Evolutionary conservation across 495 filamentous ascomycete genomes (phyloP).

Genomic region (Acidiella bohemica): DNA sequence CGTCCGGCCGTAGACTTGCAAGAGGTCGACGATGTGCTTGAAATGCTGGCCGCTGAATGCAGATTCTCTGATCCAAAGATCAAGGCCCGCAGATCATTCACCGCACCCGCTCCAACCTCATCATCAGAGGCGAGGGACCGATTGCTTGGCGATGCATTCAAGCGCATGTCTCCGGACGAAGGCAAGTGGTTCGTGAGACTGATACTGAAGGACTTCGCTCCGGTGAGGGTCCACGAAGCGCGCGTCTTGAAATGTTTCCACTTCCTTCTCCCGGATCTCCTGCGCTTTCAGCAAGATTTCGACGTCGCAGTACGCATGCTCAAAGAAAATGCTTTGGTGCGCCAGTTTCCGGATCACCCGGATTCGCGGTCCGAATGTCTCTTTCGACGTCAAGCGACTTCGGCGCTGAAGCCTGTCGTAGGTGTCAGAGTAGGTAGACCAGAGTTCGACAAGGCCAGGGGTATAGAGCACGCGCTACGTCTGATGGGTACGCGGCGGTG

Average conservation of each 20-base stretch:
- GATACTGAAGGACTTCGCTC: constrained; percentile 61
- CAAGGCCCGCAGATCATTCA: no score
- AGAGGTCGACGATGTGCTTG: constrained; percentile 56
- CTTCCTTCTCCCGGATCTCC: constrained; percentile 39
- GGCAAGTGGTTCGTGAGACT: constrained; percentile 82
- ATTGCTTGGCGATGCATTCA: constrained; percentile 42
- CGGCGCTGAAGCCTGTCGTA: constrained; percentile 42
- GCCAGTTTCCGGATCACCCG: constrained; percentile 19
- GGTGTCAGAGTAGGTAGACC: constrained; percentile 67
- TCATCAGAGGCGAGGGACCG: constrained; percentile 31
- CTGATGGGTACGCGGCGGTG: constrained; percentile 46
- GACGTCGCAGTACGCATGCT: constrained; percentile 39
- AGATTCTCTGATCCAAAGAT: constrained; percentile 56
- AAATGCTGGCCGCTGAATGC: constrained; percentile 48
- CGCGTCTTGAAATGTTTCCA: constrained; percentile 28
- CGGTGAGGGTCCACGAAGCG: constrained; percentile 40
- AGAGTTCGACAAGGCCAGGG: constrained; percentile 58
- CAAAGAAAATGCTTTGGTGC: constrained; percentile 5
- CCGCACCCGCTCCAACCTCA: constrained; percentile 27
- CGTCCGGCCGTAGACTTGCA: constrained; percentile 48
- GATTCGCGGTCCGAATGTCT: constrained; percentile 27
- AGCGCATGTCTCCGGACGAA: constrained; percentile 49
- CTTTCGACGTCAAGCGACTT: constrained; percentile 30
- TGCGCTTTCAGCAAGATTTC: constrained; percentile 53
- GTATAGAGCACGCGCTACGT: constrained; percentile 59